Evolutionary conservation across 2,329 filamentous ascomycete genomes (phyloP), one percentile per base, ranked within the genome.

Genomic region (Exophiala alcalophila): DNA sequence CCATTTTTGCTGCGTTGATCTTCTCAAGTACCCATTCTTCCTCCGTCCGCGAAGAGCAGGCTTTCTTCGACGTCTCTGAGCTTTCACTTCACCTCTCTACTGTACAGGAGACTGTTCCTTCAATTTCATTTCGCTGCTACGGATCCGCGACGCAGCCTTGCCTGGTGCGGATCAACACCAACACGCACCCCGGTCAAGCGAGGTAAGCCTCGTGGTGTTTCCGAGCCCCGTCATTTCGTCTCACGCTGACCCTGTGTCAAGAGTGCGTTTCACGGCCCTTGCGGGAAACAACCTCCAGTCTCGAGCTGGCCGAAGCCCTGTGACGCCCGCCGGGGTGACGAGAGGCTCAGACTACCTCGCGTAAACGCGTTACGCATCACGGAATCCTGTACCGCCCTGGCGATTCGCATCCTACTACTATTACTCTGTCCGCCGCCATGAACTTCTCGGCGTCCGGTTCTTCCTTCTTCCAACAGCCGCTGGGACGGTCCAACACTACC

Each of bases 401-500:
- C n/a, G n/a, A n/a, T n/a, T n/a, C n/a, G n/a, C n/a, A n/a, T n/a
- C n/a, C n/a, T n/a, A n/a, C n/a, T n/a, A n/a, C n/a, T n/a, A n/a
- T n/a, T n/a, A n/a, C n/a, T n/a, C n/a, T n/a, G n/a, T n/a, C n/a
- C n/a, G n/a, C 25, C 34, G 30, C 37, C 49, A 52, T 49, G 49
- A 30, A 49, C 35, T 40, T 14, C 26, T 39, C 41, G 19, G 25
- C 34, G 34, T 42, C 42, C 29, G 38, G 27, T 14, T 34, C 46
- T 18, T 52, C 53, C 42, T 51, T 49, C 30, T 47, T 46, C 33
- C 49, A 52, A 15, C 45, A 45, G 36, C 54, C 54, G 50, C 47
- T 55, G 44, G 51, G 40, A 42, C 51, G 51, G 48, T 51, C 51
- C 16, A 54, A 54, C 26, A 54, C 42, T 18, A 54, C 48, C 28